Evolutionary conservation across 768 basidiomycete species (phyloP), one percentile per base, ranked within the genome.

Genomic region (Mycena galopus): DNA sequence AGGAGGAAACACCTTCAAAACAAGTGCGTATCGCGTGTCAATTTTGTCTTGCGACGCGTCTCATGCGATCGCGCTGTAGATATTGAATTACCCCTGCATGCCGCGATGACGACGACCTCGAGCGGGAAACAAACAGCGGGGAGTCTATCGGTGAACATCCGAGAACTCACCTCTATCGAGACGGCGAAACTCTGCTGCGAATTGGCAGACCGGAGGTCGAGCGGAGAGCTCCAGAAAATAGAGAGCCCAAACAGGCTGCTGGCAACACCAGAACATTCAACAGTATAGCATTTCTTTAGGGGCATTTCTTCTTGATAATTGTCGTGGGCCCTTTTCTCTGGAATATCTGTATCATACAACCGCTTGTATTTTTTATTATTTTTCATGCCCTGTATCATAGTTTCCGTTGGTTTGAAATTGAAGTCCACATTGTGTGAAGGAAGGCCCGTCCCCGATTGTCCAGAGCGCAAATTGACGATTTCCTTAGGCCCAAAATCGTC

Each of bases 1-100:
- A 32, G 72, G 72, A 2, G 72, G 72, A 4, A 73, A 73, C 33
- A 65, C 62, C 23, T 73, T 73, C 39, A 44, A 51, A 16, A 73
- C 72, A 17, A 73, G 72, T 73, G 56, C 63, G 72, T 69, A 27
- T n/a, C 14, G 27, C 11, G 33, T 44, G n/a, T 17, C 33, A 27
- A 60, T 60, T 2, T 33, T 2, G 35, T 33, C 29, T 2, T 7
- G 8, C n/a, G 32, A 8, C 23, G 59, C 8, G 56, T 16, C 37
- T 29, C 4, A 57, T 11, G 12, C 44, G 17, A 50, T 12, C 4
- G 3, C 30, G 16, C 37, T 64, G 19, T 23, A 73, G 72, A 73
- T 33, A 68, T 73, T 37, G 62, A 73, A 61, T 39, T 73, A 35
- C 72, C 72, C 16, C 66, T 73, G 1, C 71, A 64, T n/a, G 56